These are phyloP conservation scores for Acanthamoeba royreba DNA, from an alignment of 208 protist species.

Conservation along the genomic window DNA sequence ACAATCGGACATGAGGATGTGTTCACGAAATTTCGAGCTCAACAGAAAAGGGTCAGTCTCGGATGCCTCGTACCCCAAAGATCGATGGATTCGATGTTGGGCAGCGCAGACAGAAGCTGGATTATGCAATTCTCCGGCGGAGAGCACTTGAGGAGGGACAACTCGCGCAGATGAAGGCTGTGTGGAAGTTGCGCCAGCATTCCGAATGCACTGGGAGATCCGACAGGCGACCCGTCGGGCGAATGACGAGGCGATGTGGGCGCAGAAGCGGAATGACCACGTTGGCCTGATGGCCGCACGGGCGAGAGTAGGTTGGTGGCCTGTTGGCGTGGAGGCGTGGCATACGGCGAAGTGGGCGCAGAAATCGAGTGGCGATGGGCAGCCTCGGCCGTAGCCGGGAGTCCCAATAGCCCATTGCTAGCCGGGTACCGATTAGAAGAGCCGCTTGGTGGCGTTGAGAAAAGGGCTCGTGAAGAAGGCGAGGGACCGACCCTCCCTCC, in stretches of 20 bases:
- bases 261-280: neutral
- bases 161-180: neutral
- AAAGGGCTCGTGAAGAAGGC: neutral
- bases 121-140: conserved; percentile 3
- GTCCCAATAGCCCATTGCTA: too few relatives aligned
- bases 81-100: conserved; percentile 5
- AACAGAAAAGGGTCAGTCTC: neutral
- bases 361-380: too few relatives aligned
- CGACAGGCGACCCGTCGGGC: neutral
- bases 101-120: neutral
- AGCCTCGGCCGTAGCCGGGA: too few relatives aligned
- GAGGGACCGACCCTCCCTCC: neutral
- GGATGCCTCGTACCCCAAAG: conserved; percentile 1
- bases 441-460: neutral
- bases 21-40: too few relatives aligned
- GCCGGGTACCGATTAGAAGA: too few relatives aligned
- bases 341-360: neutral
- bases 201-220: neutral
- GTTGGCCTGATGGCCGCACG: neutral
- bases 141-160: conserved; percentile 21
- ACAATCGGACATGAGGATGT: too few relatives aligned
- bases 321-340: neutral
- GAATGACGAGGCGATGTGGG: neutral
- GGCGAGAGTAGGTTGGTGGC: too few relatives aligned
- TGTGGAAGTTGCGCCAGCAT: neutral